These are phyloP conservation scores for Gracilariopsis chorda DNA, from an alignment of 23 red algal species.

Conservation along the genomic window DNA sequence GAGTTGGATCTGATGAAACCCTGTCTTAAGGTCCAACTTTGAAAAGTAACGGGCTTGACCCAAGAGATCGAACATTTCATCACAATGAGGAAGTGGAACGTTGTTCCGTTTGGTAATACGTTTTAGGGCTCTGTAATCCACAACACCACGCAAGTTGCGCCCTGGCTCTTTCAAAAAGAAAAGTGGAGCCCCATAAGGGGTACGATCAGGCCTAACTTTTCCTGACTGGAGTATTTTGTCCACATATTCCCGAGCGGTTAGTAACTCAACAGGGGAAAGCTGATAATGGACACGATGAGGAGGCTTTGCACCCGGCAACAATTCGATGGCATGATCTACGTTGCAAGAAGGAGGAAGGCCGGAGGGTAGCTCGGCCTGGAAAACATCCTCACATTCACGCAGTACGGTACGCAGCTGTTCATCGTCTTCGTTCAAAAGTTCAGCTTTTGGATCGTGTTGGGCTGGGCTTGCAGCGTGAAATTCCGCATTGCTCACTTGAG, in stretches of 20 bases:
- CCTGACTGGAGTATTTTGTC: background rate
- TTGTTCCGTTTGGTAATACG: no score
- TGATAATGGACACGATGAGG: background rate
- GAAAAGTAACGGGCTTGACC: background rate
- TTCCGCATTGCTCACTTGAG: no score
- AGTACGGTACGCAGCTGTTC: no score
- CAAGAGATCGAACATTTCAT: slow-evolving; percentile 14
- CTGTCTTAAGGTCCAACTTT: background rate
- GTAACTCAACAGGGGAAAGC: background rate
- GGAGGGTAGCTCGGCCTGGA: no score
- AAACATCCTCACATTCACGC: no score
- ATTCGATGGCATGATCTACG: background rate
- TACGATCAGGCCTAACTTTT: background rate
- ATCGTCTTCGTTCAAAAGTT: no score
- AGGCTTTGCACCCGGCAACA: background rate
- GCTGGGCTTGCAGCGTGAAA: no score
- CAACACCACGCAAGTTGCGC: background rate
- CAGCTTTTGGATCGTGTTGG: no score
- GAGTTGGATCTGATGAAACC: background rate
- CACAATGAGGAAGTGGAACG: background rate
- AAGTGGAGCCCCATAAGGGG: background rate
- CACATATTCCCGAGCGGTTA: background rate
- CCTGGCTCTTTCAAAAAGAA: background rate
- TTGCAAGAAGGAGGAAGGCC: no score
- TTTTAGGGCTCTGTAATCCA: no score